phyloP scores from a whole-genome alignment of 805 yeast genomes.

The Grigorovia transvaalensis region DNA sequence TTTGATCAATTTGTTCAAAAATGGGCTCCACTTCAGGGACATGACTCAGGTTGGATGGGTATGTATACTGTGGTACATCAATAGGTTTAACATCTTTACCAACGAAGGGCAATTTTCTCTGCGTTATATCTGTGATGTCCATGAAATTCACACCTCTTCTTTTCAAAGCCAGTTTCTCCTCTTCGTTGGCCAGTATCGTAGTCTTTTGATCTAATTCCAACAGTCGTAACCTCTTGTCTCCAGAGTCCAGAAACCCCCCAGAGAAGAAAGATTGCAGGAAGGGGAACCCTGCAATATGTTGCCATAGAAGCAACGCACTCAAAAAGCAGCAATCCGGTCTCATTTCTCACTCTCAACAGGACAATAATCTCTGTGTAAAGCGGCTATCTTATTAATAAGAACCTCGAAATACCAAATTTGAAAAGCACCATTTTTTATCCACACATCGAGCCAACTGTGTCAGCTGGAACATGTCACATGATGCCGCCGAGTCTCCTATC shows the following conservation, averaged over 20 bases:
- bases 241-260: background rate
- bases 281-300: background rate
- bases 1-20: slow-evolving; percentile 35
- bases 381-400: background rate
- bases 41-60: slow-evolving; percentile 40
- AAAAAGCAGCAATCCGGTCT: no score
- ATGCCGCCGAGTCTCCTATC: slow-evolving; percentile 3
- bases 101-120: slow-evolving; percentile 13
- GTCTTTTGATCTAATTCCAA: slow-evolving; percentile 18
- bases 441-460: background rate
- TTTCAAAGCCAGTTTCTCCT: slow-evolving; percentile 35
- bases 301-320: background rate
- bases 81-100: slow-evolving; percentile 6
- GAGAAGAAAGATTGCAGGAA: background rate
- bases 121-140: slow-evolving; percentile 42
- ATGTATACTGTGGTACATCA: slow-evolving; percentile 30
- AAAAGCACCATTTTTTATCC: background rate
- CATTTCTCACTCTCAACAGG: no score
- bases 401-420: background rate
- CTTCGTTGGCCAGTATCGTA: slow-evolving; percentile 29
- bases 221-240: slow-evolving; percentile 7
- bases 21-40: slow-evolving; percentile 33
- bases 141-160: slow-evolving; percentile 46
- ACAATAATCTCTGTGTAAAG: no score
- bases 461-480: background rate